Evolutionary conservation across 345 rosid species (phyloP).

Genomic region (Cardiospermum halicacabum): DNA sequence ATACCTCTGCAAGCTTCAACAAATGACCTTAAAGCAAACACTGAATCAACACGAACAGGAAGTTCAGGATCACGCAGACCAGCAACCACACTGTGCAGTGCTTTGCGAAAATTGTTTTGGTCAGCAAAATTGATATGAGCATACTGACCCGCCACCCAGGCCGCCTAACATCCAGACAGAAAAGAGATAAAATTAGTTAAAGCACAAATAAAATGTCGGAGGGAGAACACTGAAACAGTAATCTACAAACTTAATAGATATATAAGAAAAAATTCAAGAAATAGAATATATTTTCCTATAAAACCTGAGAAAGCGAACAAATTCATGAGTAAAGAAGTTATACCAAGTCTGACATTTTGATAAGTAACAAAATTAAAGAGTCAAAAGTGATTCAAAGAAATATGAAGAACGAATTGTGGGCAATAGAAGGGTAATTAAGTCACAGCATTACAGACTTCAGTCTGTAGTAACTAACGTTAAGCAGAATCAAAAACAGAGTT

Average conservation of each 20-base stretch:
- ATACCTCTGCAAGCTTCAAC: constrained; percentile 92
- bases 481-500: constrained; percentile 6
- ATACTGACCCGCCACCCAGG: constrained; percentile 99
- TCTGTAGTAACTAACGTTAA: not conserved
- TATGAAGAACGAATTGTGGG: no score
- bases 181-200: constrained; percentile 6
- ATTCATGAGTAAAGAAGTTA: no score
- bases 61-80: constrained; percentile 94
- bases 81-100: constrained; percentile 79
- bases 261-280: not conserved
- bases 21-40: constrained; percentile 90
- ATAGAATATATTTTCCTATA: not conserved
- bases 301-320: not conserved
- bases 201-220: not conserved
- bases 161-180: constrained; percentile 57
- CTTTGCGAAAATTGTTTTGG: constrained; percentile 74
- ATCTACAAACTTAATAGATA: not conserved
- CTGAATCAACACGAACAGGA: constrained; percentile 98
- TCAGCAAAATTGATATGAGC: constrained; percentile 81
- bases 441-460: not conserved
- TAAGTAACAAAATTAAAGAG: no score
- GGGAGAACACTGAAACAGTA: not conserved
- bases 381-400: no score
- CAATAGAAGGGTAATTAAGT: no score
- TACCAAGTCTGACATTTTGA: no score